Evolutionary conservation across 2,329 filamentous ascomycete genomes (phyloP).

Genomic region (Microdochium paspali): DNA sequence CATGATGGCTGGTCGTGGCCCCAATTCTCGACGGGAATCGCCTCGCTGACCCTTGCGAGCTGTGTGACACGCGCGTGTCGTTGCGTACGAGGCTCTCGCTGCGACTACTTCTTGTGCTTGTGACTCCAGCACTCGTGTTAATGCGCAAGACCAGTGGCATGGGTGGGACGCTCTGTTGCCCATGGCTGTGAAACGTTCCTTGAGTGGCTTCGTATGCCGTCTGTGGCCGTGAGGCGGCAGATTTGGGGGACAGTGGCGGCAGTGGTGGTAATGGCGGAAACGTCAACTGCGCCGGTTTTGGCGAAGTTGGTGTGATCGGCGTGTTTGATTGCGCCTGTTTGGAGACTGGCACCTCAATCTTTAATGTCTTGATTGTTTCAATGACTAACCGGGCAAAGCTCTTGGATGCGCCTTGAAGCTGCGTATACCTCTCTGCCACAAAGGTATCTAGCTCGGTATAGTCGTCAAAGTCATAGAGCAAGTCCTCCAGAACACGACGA

Average conservation of each 20-base stretch:
- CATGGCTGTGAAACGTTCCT: background rate
- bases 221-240: background rate
- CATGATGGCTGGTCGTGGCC: background rate
- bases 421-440: conserved; percentile 22
- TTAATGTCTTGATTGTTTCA: background rate
- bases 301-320: background rate
- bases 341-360: background rate
- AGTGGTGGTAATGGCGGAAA: background rate
- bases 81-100: background rate
- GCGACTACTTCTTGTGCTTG: background rate
- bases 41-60: background rate
- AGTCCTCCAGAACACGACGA: conserved; percentile 23
- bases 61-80: background rate
- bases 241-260: background rate
- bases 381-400: conserved; percentile 15
- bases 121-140: background rate
- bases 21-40: background rate
- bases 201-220: background rate
- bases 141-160: background rate
- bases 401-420: conserved; percentile 28
- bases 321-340: background rate
- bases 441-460: conserved; percentile 27
- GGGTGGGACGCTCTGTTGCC: background rate
- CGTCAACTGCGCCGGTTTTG: background rate
- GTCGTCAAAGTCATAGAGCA: conserved; percentile 34